Evolutionary conservation across 495 filamentous ascomycete species (phyloP), one percentile per base, ranked within the genome.

Genomic region (Penicillium longicatenatum): DNA sequence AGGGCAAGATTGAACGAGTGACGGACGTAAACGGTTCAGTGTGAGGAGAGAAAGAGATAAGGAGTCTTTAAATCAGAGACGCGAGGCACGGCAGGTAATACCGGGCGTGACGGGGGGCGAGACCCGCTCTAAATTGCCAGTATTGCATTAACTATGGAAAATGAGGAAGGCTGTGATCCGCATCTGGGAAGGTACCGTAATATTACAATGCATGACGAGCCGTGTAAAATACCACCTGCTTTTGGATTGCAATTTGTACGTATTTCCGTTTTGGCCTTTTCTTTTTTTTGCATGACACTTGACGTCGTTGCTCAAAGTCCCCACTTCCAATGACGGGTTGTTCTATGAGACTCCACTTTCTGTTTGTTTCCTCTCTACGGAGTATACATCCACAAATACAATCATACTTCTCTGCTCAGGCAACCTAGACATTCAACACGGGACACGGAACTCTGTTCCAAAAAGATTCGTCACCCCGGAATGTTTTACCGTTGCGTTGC

Each of bases 401-500:
- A 44, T 44, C 12, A 46, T 3, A 21, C n/a, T n/a, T n/a, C n/a
- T 14, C 11, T 24, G 6, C 22, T 2, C 8, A 24, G 4, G 16
- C 6, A 7, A 24, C 43, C 41, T 7, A 20, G 35, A 39, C 24
- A 48, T 20, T 44, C 22, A n/a, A n/a, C n/a, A n/a, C 17, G 14
- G 6, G 5, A 24, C n/a, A 30, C 43, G 48, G 59, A 65, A 49
- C 19, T 62, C 45, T 62, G 44, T 57, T 54, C 50, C 58, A 54
- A 33, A 33, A 51, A 54, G 52, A 61, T 58, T 67, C 64, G 64
- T 64, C 64, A 59, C 52, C 64, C 35, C 44, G 61, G 61, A 59
- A 65, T 64, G 58, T 44, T 12, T 16, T 48, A 17, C 60, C 54
- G 51, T 37, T 47, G 57, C 35, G 53, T 57, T 52, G 52, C 55